Base-by-base conservation (phyloP, 179 eudicot species). In the Corrigiola litoralis region DNA sequence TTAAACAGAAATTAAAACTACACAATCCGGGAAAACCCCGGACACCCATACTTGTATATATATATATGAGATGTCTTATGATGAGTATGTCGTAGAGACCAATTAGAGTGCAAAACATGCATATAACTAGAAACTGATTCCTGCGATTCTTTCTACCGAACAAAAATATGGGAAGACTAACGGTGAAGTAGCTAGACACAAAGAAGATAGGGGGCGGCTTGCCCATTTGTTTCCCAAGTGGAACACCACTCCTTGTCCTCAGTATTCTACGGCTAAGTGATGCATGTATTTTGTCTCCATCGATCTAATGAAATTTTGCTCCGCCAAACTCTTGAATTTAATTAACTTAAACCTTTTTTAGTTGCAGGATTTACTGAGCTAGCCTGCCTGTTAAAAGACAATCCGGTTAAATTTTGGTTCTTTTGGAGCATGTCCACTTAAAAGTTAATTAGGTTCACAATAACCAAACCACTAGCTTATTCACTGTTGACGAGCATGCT, bases 161-260 rank as follows among this genome's bases (percentile, higher is more conserved):
- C 7, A 64, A 14, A 57, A 24, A 8, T 44, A 45, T n/a, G 57
- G 47, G 13, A n/a, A n/a, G n/a, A n/a, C n/a, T 34, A 42, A 36
- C 29, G 36, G 59, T 16, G 46, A 32, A 34, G 31, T 33, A 41
- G 37, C 38, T 59, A 59, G 51, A 50, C 36, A 65, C 60, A 52
- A 17, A 48, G 72, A 33, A 33, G 52, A 14, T 16, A 32, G 53
- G 70, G 70, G 70, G 47, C 69, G 73, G 61, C 58, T 49, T 71
- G 76, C 76, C 76, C 80, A 71, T 71, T 76, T 76, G 80, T 76
- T 71, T 67, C 72, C 76, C 66, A 59, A 62, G 69, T 66, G 76
- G 66, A 66, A 57, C 74, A 65, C 71, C 79, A 75, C 31, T 66
- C 64, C 64, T 47, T 60, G 72, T 73, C 68, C 41, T 45, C 34